A percentile compares a stretch with the other conserved stretches of the same genome.
phyloP scores from a whole-genome alignment of 2,329 filamentous ascomycete species.

The Fusarium vanettenii region DNA sequence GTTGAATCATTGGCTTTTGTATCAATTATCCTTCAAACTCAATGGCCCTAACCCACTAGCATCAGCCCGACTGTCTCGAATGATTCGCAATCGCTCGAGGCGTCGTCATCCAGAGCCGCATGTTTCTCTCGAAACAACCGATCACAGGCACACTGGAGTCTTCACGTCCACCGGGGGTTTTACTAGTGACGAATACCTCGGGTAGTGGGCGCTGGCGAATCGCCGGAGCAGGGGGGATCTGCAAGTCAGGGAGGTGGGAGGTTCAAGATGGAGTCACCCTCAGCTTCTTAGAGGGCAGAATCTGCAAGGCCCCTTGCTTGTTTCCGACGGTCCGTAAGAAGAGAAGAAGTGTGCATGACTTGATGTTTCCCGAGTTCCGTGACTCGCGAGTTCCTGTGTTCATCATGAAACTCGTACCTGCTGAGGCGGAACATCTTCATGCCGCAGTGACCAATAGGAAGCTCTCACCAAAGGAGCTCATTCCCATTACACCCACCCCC shows the following conservation, averaged over 20 bases:
- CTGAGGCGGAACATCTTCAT: not conserved
- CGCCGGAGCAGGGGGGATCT: constrained; percentile 12
- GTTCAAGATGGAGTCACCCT: not conserved
- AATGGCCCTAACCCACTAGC: not conserved
- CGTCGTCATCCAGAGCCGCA: constrained; percentile 3
- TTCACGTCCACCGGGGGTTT: not conserved
- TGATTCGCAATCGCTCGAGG: not conserved
- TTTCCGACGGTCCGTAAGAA: not conserved
- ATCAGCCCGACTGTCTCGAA: not conserved
- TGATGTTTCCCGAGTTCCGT: not conserved
- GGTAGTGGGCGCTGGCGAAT: not conserved
- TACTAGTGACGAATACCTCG: constrained; percentile 1
- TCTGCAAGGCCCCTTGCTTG: not conserved
- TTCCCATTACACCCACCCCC: constrained; percentile 15
- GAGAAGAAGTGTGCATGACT: not conserved
- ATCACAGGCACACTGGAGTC: not conserved
- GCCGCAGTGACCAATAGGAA: constrained; percentile 8
- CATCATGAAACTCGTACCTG: not conserved
- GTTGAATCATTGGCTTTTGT: not conserved
- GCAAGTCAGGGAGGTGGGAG: not conserved
- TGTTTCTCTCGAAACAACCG: not conserved
- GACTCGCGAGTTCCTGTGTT: not conserved
- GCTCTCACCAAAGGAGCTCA: constrained; percentile 2
- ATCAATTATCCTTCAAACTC: not conserved
- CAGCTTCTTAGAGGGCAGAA: not conserved